These are phyloP conservation scores for Wickerhamiella qilinensis DNA, from an alignment of 805 yeast species.

Conservation along the genomic window DNA sequence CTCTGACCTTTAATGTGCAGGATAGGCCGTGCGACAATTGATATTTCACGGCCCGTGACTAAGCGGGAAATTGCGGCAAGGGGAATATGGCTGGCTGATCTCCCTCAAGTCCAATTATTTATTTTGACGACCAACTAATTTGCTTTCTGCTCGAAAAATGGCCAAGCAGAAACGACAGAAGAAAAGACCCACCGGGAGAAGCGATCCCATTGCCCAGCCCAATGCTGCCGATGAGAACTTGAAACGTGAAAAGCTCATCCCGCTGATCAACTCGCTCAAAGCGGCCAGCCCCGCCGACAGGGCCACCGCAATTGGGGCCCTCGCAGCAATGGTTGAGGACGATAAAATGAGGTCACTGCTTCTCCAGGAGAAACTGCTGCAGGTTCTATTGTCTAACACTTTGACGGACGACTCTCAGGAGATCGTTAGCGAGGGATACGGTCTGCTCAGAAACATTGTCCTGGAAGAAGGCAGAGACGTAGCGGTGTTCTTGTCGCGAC, in stretches of 20 bases:
- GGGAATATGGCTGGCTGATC: too few relatives aligned
- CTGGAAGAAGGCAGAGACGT: constrained; percentile 82
- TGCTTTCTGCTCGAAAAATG: not conserved
- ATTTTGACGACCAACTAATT: too few relatives aligned
- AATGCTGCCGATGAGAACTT: constrained; percentile 21
- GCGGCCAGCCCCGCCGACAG: constrained; percentile 56
- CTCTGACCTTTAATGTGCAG: too few relatives aligned
- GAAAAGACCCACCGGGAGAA: too few relatives aligned
- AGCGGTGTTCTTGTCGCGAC: constrained; percentile 59
- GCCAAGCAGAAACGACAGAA: not conserved
- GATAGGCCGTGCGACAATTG: too few relatives aligned
- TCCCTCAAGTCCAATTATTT: too few relatives aligned
- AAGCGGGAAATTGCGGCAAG: too few relatives aligned
- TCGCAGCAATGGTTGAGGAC: constrained; percentile 58
- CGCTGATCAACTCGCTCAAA: constrained; percentile 48
- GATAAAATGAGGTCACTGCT: constrained; percentile 41
- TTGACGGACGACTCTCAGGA: constrained; percentile 57
- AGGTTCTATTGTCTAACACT: constrained; percentile 43
- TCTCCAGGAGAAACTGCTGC: constrained; percentile 56
- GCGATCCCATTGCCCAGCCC: not conserved
- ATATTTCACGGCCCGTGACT: too few relatives aligned
- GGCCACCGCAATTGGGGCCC: constrained; percentile 59
- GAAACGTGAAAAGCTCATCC: constrained; percentile 42
- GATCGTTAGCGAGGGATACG: constrained; percentile 64
- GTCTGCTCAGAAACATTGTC: constrained; percentile 62